Conservation (phyloP, 495 filamentous ascomycete genomes). For the Podospora conica region DNA sequence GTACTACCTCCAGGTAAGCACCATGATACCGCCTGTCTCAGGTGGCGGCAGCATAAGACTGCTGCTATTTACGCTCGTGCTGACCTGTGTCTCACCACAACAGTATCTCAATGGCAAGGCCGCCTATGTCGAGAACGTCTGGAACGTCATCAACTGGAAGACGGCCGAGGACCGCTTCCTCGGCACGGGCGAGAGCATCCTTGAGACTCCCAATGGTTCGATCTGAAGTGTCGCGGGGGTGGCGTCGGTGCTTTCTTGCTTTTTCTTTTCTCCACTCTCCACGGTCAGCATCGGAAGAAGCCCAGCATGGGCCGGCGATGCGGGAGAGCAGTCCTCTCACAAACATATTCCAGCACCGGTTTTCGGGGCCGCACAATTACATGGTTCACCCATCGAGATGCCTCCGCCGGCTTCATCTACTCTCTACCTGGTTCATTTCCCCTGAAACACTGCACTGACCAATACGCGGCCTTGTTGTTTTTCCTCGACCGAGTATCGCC, state of each 20-base stretch:
- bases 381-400: slow-evolving; percentile 1
- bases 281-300: not conserved
- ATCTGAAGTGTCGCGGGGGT: not conserved
- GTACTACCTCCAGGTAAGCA: slow-evolving; percentile 69
- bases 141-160: slow-evolving; percentile 99
- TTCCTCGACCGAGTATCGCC: not conserved
- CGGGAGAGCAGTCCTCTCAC: not conserved
- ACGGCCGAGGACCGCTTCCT: slow-evolving; percentile 76
- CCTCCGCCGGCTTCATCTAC: slow-evolving; percentile 3
- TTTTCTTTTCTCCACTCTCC: not conserved
- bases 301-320: not conserved
- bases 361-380: not conserved
- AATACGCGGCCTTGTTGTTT: not conserved
- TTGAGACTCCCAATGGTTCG: slow-evolving; percentile 28
- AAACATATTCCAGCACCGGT: not conserved
- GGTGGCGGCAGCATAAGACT: not conserved
- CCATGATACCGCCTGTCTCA: slow-evolving; percentile 46
- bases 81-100: slow-evolving; percentile 1
- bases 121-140: slow-evolving; percentile 91
- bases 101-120: slow-evolving; percentile 95
- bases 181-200: slow-evolving; percentile 32
- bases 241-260: not conserved
- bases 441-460: slow-evolving; percentile 2
- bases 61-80: not conserved
- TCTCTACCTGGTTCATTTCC: slow-evolving; percentile 6